A percentile compares a stretch with the other conserved stretches of the same genome.
Conservation (phyloP, 2,329 filamentous ascomycete species). For the Penicillium palitans region DNA sequence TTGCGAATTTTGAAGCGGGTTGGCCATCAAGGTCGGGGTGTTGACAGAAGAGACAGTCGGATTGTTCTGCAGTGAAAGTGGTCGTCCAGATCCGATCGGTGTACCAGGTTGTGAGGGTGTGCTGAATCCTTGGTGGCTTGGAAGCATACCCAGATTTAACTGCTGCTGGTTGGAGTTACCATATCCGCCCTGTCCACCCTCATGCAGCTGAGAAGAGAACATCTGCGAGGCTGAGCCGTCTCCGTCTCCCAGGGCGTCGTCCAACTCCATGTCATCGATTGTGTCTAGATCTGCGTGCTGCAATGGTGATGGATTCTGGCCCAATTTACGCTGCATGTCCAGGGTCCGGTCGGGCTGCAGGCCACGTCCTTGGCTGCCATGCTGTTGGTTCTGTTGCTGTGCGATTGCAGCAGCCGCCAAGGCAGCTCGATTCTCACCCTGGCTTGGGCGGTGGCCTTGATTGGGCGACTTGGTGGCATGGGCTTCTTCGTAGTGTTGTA, state of each 20-base stretch:
- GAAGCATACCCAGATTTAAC: constrained; percentile 77
- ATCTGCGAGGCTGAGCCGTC: constrained; percentile 40
- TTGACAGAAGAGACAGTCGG: constrained; percentile 97
- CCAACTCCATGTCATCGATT: constrained; percentile 95
- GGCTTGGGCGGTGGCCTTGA: constrained; percentile 50
- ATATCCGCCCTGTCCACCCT: constrained; percentile 64
- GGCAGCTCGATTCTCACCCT: constrained; percentile 54
- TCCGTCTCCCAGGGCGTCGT: constrained; percentile 67
- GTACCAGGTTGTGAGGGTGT: constrained; percentile 79
- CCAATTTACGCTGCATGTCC: constrained; percentile 42
- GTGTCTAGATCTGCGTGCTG: constrained; percentile 69
- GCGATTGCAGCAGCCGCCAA: constrained; percentile 49
- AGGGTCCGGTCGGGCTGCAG: constrained; percentile 36
- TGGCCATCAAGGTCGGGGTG: constrained; percentile 83
- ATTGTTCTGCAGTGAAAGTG: constrained; percentile 81
- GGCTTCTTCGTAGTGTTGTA: constrained; percentile 95
- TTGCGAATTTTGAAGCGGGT: constrained; percentile 63
- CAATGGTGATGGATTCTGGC: constrained; percentile 33
- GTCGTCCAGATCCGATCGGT: constrained; percentile 67
- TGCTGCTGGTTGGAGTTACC: constrained; percentile 64
- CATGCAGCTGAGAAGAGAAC: constrained; percentile 64
- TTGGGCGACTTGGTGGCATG: constrained; percentile 71
- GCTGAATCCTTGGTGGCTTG: constrained; percentile 73
- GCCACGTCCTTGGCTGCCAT: constrained; percentile 37
- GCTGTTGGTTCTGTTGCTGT: constrained; percentile 53